A percentile compares a stretch with the other conserved stretches of the same genome.
Conservation (phyloP, 2,329 filamentous ascomycete species). For the Graphilbum sp. region DNA sequence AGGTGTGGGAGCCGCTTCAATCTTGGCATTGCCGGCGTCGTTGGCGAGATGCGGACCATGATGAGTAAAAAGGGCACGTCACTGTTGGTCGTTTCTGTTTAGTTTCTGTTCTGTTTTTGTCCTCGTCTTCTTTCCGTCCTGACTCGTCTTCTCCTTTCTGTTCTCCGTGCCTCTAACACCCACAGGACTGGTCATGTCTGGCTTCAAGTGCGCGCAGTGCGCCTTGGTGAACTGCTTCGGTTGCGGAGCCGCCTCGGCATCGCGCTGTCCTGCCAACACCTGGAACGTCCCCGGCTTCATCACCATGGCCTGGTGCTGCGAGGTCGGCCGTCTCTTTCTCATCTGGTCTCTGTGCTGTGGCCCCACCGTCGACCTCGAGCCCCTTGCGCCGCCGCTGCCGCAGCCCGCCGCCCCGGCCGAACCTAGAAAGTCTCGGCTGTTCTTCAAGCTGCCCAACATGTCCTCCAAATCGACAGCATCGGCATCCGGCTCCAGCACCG, state of each 20-base stretch:
- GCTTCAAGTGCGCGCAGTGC: conserved; percentile 7
- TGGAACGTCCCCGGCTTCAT: not conserved
- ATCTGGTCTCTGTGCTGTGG: conserved; percentile 12
- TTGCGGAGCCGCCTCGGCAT: conserved; percentile 1
- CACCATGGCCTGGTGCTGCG: conserved; percentile 11
- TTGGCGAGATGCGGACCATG: not conserved
- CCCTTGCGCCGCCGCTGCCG: not conserved
- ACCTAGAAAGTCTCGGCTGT: not conserved
- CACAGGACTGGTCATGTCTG: too few species aligned
- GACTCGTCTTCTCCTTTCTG: too few species aligned
- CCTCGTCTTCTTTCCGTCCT: too few species aligned
- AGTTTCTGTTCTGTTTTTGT: too few species aligned
- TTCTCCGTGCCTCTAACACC: too few species aligned
- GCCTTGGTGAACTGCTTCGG: conserved; percentile 6
- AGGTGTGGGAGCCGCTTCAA: not conserved
- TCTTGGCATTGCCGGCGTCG: not conserved
- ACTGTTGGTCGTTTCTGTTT: too few species aligned
- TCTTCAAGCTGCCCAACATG: not conserved
- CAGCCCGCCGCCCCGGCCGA: not conserved
- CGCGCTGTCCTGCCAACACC: too few species aligned
- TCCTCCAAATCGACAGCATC: not conserved
- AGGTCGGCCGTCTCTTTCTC: conserved; percentile 11
- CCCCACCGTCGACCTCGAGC: not conserved
- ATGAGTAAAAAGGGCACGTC: not conserved
- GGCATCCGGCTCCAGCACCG: not conserved